A percentile compares a stretch with the other conserved stretches of the same genome.
Evolutionary conservation across 371 early-diverging fungal genomes (phyloP).

Genomic region (Syncephalis fuscata): DNA sequence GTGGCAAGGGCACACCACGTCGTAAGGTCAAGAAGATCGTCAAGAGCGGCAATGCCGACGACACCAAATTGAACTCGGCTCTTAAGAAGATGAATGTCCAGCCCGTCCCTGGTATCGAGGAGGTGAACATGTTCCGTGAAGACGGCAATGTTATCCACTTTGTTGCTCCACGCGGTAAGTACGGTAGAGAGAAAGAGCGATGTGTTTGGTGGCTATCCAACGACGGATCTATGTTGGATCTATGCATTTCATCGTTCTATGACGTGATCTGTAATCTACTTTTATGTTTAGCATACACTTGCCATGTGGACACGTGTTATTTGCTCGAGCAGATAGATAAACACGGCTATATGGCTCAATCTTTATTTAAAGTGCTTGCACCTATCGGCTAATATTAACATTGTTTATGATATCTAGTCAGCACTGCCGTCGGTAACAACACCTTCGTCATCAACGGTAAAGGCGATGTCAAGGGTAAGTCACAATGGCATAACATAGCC

Average conservation of each 20-base stretch:
- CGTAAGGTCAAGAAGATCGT: conserved; percentile 78
- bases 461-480: background rate
- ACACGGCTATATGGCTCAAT: too few species aligned
- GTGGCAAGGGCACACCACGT: conserved; percentile 82
- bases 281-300: background rate
- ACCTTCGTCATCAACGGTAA: conserved; percentile 3
- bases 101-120: conserved; percentile 77
- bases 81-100: conserved; percentile 80
- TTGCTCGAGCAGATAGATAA: too few species aligned
- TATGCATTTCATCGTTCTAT: background rate
- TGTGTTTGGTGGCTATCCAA: background rate
- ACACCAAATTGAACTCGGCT: conserved; percentile 76
- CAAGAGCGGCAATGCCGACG: conserved; percentile 56
- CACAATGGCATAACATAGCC: background rate
- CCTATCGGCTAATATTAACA: too few species aligned
- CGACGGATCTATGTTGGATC: too few species aligned
- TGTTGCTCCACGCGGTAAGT: conserved; percentile 68
- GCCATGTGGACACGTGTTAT: too few species aligned
- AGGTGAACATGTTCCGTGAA: conserved; percentile 97
- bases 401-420: too few species aligned
- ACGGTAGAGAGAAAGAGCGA: too few species aligned
- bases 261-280: background rate
- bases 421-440: background rate
- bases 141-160: conserved; percentile 93
- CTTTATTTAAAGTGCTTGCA: too few species aligned